Percentiles rank a stretch among this genome's conserved stretches.
These are phyloP conservation scores for Mortierella sp. DNA, from an alignment of 371 early-diverging fungal genomes.

Conservation along the genomic window DNA sequence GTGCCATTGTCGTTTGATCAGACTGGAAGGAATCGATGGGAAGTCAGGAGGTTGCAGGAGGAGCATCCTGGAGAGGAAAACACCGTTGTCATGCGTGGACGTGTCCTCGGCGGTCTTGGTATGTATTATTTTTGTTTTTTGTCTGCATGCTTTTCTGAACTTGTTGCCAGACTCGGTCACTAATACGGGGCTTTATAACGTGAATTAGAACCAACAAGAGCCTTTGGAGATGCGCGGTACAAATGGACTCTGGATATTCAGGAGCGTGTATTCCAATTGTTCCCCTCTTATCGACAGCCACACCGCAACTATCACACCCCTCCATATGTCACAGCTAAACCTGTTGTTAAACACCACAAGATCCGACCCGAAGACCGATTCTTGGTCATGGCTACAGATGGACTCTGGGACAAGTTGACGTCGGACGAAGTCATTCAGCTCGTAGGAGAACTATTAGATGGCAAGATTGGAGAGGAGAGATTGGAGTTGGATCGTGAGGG, in stretches of 20 bases:
- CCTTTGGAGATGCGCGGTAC: conserved; percentile 78
- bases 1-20: conserved; percentile 80
- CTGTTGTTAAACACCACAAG: conserved; percentile 81
- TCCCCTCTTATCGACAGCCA: conserved; percentile 72
- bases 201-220: conserved; percentile 65
- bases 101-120: conserved; percentile 86
- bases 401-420: conserved; percentile 90
- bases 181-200: too few species aligned
- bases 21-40: conserved; percentile 72
- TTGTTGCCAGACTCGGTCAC: background rate
- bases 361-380: conserved; percentile 77
- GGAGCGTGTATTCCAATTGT: conserved; percentile 72
- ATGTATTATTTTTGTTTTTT: conserved; percentile 25
- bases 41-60: conserved; percentile 69
- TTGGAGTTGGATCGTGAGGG: conserved; percentile 35
- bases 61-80: conserved; percentile 86
- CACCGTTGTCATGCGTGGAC: conserved; percentile 70
- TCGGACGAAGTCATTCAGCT: conserved; percentile 78
- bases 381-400: conserved; percentile 94
- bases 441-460: conserved; percentile 67
- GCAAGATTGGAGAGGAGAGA: conserved; percentile 38
- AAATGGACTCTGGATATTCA: conserved; percentile 82
- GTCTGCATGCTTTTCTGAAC: background rate
- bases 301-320: conserved; percentile 84
- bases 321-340: conserved; percentile 94